A percentile compares a stretch with the other conserved stretches of the same genome.
These are phyloP conservation scores for Ceratobasidium sp. DNA, from an alignment of 1,284 basidiomycete genomes.

Conservation along the genomic window DNA sequence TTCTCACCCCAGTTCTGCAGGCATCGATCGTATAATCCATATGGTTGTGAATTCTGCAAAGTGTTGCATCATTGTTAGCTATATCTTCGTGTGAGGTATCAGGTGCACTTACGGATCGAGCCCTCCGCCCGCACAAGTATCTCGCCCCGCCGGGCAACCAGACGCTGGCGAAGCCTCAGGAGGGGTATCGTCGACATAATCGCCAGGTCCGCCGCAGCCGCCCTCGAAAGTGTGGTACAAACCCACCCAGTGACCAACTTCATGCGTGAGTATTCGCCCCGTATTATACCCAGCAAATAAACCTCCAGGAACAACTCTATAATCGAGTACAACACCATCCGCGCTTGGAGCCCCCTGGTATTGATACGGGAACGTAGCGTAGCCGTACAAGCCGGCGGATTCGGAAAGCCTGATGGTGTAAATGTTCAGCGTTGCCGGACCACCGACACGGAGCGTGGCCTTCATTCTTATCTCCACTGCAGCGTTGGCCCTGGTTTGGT, in stretches of 20 bases:
- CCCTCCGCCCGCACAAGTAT: conserved; percentile 48
- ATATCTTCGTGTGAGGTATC: no score
- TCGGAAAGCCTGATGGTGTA: background rate
- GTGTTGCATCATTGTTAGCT: no score
- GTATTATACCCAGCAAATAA: no score
- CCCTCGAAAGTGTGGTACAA: conserved; percentile 56
- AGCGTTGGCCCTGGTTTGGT: no score
- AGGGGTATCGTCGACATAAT: conserved; percentile 53
- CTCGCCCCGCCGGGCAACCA: conserved; percentile 47
- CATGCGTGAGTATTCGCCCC: conserved; percentile 54
- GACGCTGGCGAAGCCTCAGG: conserved; percentile 42
- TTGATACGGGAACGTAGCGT: no score
- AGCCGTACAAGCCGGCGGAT: background rate
- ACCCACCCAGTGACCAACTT: no score
- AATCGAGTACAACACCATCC: no score
- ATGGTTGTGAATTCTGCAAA: conserved; percentile 43
- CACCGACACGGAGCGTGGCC: background rate
- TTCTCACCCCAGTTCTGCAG: conserved; percentile 49
- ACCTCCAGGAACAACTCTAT: no score
- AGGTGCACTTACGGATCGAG: conserved; percentile 43
- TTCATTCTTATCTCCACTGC: background rate
- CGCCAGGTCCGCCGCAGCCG: conserved; percentile 52
- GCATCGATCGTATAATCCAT: conserved; percentile 47
- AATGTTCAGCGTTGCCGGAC: background rate
- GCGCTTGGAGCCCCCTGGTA: no score